Percentiles rank a stretch among this genome's conserved stretches.
Conservation (phyloP, 306 rosid species). For the Fragaria vesca region DNA sequence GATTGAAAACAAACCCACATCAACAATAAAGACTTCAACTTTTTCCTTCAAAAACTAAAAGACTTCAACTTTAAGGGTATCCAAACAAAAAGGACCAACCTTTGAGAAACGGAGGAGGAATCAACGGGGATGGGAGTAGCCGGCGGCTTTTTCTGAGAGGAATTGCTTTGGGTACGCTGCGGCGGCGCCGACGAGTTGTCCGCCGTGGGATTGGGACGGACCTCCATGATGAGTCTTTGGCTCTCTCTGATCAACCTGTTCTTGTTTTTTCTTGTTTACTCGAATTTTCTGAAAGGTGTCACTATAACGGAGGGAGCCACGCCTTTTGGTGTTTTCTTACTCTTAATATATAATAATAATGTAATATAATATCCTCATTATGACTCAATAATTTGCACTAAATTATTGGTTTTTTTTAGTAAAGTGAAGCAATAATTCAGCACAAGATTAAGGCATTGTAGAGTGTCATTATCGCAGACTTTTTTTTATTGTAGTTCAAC, state of each 20-base stretch:
- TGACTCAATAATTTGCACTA: background rate
- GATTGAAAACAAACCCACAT: slow-evolving; percentile 21
- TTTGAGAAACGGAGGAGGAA: slow-evolving; percentile 68
- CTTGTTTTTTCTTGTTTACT: background rate
- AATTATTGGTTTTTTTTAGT: background rate
- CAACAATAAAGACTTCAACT: background rate
- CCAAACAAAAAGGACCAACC: slow-evolving; percentile 46
- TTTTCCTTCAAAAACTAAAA: background rate
- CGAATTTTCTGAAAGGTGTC: background rate
- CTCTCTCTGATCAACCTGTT: background rate
- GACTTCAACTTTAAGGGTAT: slow-evolving; percentile 11
- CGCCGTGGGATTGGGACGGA: slow-evolving; percentile 53
- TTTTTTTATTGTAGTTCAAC: too few relatives aligned
- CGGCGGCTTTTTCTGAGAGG: slow-evolving; percentile 45
- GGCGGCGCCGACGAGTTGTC: slow-evolving; percentile 56
- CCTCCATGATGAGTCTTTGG: slow-evolving; percentile 48
- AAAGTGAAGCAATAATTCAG: background rate
- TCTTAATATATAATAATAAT: background rate
- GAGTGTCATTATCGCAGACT: background rate
- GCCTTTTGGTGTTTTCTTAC: background rate
- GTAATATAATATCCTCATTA: background rate
- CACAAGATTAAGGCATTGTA: background rate
- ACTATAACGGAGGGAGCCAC: background rate
- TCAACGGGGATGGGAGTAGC: slow-evolving; percentile 59
- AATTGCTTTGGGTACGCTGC: slow-evolving; percentile 37